Evolutionary conservation across 257 asterid genomes (phyloP).

Genomic region (Handroanthus guayacan): DNA sequence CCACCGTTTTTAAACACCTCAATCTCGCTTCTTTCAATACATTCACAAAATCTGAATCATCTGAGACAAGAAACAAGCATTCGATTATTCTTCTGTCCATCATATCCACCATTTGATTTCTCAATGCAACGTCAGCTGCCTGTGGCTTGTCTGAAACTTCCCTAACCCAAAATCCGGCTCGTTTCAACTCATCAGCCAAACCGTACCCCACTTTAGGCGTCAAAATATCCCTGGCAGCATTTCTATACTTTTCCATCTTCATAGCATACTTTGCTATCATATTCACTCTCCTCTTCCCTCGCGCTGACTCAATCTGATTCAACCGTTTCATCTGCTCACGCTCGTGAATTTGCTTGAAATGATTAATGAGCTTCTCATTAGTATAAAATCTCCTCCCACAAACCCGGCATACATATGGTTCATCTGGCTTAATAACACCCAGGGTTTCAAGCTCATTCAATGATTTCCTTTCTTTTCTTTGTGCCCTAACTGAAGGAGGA

Average conservation of each 20-base stretch:
- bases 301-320: slow-evolving; percentile 82
- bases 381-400: slow-evolving; percentile 87
- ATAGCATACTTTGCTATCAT: slow-evolving; percentile 73
- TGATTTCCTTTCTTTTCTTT: slow-evolving; percentile 58
- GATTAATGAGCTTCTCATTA: slow-evolving; percentile 67
- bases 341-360: slow-evolving; percentile 87
- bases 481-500: slow-evolving; percentile 63
- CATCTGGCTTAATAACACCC: slow-evolving; percentile 61
- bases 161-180: slow-evolving; percentile 88
- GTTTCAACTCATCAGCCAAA: slow-evolving; percentile 77
- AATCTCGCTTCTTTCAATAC: slow-evolving; percentile 73
- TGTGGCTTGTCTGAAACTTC: slow-evolving; percentile 74
- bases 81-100: slow-evolving; percentile 72
- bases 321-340: slow-evolving; percentile 79
- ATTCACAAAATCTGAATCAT: slow-evolving; percentile 78
- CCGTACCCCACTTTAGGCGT: slow-evolving; percentile 81
- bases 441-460: slow-evolving; percentile 60
- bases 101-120: slow-evolving; percentile 73
- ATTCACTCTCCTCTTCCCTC: slow-evolving; percentile 78
- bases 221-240: slow-evolving; percentile 75
- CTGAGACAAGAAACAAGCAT: slow-evolving; percentile 83
- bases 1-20: slow-evolving; percentile 91
- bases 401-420: slow-evolving; percentile 73
- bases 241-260: slow-evolving; percentile 89
- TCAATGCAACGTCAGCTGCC: slow-evolving; percentile 78